Evolutionary conservation across 805 yeast genomes (phyloP).

Genomic region (Starmera amethionina): DNA sequence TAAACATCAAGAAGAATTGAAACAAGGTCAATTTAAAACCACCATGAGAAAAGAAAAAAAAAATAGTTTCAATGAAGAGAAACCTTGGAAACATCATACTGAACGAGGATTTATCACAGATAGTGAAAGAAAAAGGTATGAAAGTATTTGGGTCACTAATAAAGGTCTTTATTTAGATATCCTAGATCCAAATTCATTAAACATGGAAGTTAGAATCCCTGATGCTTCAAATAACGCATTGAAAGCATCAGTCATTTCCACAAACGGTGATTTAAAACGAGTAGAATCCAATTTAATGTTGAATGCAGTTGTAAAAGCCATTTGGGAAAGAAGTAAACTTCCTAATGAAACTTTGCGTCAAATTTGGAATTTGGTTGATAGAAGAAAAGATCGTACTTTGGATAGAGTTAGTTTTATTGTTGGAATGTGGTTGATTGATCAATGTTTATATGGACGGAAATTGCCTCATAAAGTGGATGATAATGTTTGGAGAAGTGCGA

Average conservation of each 20-base stretch:
- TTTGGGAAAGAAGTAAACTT: slow-evolving; percentile 75
- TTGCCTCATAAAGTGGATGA: slow-evolving; percentile 62
- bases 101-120: slow-evolving; percentile 43
- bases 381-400: slow-evolving; percentile 59
- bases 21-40: slow-evolving; percentile 16
- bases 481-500: slow-evolving; percentile 75
- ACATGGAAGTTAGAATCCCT: slow-evolving; percentile 9
- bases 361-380: slow-evolving; percentile 68
- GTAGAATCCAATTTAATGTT: slow-evolving; percentile 19
- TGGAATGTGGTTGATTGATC: slow-evolving; percentile 98
- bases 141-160: slow-evolving; percentile 90
- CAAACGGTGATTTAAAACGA: slow-evolving; percentile 17
- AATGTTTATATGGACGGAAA: slow-evolving; percentile 88
- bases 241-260: slow-evolving; percentile 17
- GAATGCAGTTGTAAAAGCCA: slow-evolving; percentile 51
- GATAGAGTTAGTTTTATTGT: slow-evolving; percentile 77
- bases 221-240: slow-evolving; percentile 17
- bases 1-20: slow-evolving; percentile 1
- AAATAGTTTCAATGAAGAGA: slow-evolving; percentile 62
- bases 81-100: slow-evolving; percentile 88
- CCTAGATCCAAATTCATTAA: slow-evolving; percentile 10
- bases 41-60: slow-evolving; percentile 18
- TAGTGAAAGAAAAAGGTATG: slow-evolving; percentile 78
- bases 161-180: slow-evolving; percentile 49
- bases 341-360: slow-evolving; percentile 49